Base-by-base conservation (phyloP, 1,284 basidiomycete species). In the Cutaneotrichosporon mucoides region DNA sequence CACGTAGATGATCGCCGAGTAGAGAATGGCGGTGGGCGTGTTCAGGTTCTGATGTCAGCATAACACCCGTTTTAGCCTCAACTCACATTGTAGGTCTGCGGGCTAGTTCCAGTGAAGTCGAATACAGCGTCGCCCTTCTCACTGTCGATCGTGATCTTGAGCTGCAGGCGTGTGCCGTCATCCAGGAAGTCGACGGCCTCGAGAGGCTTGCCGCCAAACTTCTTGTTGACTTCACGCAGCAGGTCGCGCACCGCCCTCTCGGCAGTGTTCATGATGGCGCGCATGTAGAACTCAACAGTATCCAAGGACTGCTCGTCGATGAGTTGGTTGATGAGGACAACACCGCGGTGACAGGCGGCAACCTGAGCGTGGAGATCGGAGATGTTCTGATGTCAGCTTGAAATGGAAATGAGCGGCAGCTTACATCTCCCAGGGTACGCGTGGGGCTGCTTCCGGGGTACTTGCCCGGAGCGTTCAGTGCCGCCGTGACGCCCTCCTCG, bases 1-100 rank as follows among this genome's bases (percentile, higher is more conserved):
- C 77, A 90, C 81, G 79, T 98, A 99, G 66, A 99, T 94, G 63
- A 97, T 88, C 2, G 93, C 92, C 4, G 89, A 90, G 74, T 92
- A 90, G 2, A 90, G 88, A 51, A 98, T 92, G 1, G 89, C 88
- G 38, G 88, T 88, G 0, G 91, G 90, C 1, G 70, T 70, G 61
- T 75, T 75, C 52, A 75, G 66, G 62, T 75, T 75, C 53, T 59
- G 45, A 8, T 66, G 63, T 55, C 68, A 66, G 16, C 63, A n/a
- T n/a, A n/a, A n/a, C n/a, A n/a, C n/a, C n/a, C n/a, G n/a, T n/a
- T n/a, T 60, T 38, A 38, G 11, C 11, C 11, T 6, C 5, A 15
- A 48, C 55, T 16, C 46, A 56, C 55, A 44, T 61, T 61, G 53
- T 61, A 85, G 60, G 94, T 86, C 81, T 96, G 92, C 57, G 85